Percentiles rank a stretch among this genome's conserved stretches.
These are phyloP conservation scores for Eucalyptus guilfoylei DNA, from an alignment of 345 rosid genomes.

Conservation along the genomic window DNA sequence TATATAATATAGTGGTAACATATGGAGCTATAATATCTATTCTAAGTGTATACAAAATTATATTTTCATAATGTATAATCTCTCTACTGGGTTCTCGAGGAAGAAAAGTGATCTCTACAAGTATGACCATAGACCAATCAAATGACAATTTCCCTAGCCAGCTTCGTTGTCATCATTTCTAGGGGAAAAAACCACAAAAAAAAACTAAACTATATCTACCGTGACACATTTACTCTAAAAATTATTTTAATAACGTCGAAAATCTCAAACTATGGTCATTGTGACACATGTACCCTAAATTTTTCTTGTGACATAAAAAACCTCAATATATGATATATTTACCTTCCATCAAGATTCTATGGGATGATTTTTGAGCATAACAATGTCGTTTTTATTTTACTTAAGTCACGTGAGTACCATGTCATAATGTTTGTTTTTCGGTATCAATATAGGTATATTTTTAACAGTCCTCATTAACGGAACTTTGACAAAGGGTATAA, in stretches of 20 bases:
- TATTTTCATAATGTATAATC: not conserved
- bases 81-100: not conserved
- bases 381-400: not conserved
- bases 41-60: not conserved
- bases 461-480: not conserved
- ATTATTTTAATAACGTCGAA: no score
- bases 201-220: no score
- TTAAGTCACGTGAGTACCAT: not conserved
- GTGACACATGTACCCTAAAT: fast-evolving
- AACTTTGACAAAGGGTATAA: not conserved
- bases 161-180: not conserved
- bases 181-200: not conserved
- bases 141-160: not conserved
- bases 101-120: not conserved
- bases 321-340: not conserved
- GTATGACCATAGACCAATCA: not conserved
- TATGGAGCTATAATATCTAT: not conserved
- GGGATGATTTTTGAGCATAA: not conserved
- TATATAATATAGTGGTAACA: not conserved
- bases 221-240: not conserved
- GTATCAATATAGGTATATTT: not conserved
- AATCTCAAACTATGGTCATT: no score
- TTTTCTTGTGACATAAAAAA: not conserved
- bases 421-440: not conserved
- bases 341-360: no score